Evolutionary conservation across 1,284 basidiomycete genomes (phyloP).

Genomic region (Ustilago crameri): DNA sequence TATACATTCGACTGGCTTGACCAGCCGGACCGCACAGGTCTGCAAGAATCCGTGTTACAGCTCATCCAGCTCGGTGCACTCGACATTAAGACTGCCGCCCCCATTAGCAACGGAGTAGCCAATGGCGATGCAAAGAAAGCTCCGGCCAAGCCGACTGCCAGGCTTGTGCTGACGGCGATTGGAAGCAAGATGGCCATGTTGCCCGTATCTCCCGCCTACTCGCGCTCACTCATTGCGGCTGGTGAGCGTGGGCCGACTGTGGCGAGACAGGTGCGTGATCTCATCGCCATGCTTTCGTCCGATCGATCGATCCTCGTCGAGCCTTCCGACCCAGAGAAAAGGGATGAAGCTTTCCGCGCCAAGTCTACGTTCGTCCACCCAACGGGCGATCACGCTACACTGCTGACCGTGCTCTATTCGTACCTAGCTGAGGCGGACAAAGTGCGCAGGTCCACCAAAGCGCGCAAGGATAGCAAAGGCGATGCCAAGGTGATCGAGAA

Average conservation of each 20-base stretch:
- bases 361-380: constrained; percentile 52
- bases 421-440: constrained; percentile 50
- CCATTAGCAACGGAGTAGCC: constrained; percentile 5
- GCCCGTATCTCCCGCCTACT: constrained; percentile 60
- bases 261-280: constrained; percentile 56
- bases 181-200: constrained; percentile 60
- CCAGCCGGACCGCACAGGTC: constrained; percentile 40
- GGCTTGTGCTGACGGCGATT: constrained; percentile 51
- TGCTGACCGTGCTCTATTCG: constrained; percentile 65
- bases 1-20: constrained; percentile 65
- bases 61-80: constrained; percentile 64
- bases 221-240: constrained; percentile 60
- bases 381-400: constrained; percentile 63
- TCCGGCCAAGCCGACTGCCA: constrained; percentile 11
- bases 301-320: constrained; percentile 58
- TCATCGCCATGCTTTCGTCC: constrained; percentile 64
- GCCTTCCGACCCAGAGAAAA: constrained; percentile 46
- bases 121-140: constrained; percentile 5
- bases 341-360: constrained; percentile 69
- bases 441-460: constrained; percentile 3
- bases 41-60: constrained; percentile 57
- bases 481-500: constrained; percentile 19
- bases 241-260: constrained; percentile 48
- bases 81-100: constrained; percentile 16
- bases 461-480: constrained; percentile 13